Evolutionary conservation across 176 grass and related monocot species (phyloP), one percentile per base, ranked within the genome.

Genomic region (Carex cristatella): DNA sequence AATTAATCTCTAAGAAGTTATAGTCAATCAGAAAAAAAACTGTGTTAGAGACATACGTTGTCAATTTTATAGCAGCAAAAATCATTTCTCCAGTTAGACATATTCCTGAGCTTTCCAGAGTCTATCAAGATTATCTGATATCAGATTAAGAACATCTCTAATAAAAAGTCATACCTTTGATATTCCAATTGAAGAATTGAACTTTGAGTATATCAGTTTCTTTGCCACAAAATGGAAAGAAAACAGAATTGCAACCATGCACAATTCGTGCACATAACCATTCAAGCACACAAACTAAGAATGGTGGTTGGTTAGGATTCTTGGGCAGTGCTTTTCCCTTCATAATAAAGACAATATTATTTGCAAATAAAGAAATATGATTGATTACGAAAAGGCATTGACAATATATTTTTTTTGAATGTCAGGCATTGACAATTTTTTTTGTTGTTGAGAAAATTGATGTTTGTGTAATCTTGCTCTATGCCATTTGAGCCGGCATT

Each of bases 211-310:
- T 4, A 97, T 80, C 79, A 91, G 81, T 53, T 72, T 90, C 73
- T 90, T 87, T 60, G 87, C 94, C 56, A 94, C 80, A 78, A 87
- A 89, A 94, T 97, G 94, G 78, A 97, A 87, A 87, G 94, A 92
- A 90, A 88, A 93, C 30, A 94, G 65, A 88, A 97, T 66, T 83
- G 54, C 31, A 28, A 23, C 23, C 23, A 88, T 87, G 35, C 0
- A 93, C 23, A 82, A 92, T 84, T 90, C 90, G 90, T 86, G 89
- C 92, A 68, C 85, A 86, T 18, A 97, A 27, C 89, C 87, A 97
- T 80, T 91, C 90, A n/a, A 91, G 15, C 81, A 75, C 77, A 79
- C 83, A 88, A 53, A 83, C 13, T 8, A 91, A 55, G 66, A 84
- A 54, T 82, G 94, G 81, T 67, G 86, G 87, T 83, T 87, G 46